These are phyloP conservation scores for Brettanomyces sp. DNA, from an alignment of 805 yeast genomes.

Conservation along the genomic window DNA sequence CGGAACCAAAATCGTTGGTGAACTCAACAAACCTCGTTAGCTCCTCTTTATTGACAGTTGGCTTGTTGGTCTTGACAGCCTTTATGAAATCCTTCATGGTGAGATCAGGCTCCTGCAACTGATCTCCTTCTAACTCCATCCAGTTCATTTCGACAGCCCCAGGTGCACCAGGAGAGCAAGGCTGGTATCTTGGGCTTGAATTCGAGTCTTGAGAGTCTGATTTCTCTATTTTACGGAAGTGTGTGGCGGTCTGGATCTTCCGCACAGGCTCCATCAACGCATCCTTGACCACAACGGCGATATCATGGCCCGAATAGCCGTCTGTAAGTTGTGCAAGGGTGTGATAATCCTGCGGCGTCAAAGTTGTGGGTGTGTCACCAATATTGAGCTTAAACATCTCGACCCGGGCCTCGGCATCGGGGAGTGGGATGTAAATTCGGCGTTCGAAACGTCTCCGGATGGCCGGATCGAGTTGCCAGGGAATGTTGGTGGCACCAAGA, in stretches of 20 bases:
- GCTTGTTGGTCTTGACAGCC: slow-evolving; percentile 84
- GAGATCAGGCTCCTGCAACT: slow-evolving; percentile 81
- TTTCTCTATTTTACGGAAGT: slow-evolving; percentile 58
- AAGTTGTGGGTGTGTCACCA: slow-evolving; percentile 78
- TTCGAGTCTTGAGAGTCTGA: slow-evolving; percentile 28
- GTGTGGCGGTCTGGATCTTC: slow-evolving; percentile 92
- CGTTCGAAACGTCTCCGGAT: slow-evolving; percentile 93
- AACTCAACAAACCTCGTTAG: slow-evolving; percentile 75
- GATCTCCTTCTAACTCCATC: slow-evolving; percentile 86
- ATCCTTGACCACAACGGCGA: slow-evolving; percentile 93
- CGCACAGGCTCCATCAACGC: slow-evolving; percentile 97
- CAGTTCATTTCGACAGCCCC: slow-evolving; percentile 86
- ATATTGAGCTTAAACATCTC: slow-evolving; percentile 92
- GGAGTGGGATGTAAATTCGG: slow-evolving; percentile 89
- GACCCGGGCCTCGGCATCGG: slow-evolving; percentile 86
- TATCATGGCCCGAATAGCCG: slow-evolving; percentile 96
- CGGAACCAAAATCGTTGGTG: slow-evolving; percentile 94
- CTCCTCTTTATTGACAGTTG: slow-evolving; percentile 87
- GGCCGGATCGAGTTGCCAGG: slow-evolving; percentile 98
- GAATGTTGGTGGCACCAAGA: slow-evolving; percentile 95
- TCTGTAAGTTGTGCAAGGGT: slow-evolving; percentile 87
- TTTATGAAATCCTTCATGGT: slow-evolving; percentile 88
- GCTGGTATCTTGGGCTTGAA: slow-evolving; percentile 39
- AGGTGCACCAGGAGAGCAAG: slow-evolving; percentile 95
- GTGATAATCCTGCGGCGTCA: slow-evolving; percentile 64